Conservation (phyloP, 1,284 basidiomycete genomes). For the Cryptococcus sp. region DNA sequence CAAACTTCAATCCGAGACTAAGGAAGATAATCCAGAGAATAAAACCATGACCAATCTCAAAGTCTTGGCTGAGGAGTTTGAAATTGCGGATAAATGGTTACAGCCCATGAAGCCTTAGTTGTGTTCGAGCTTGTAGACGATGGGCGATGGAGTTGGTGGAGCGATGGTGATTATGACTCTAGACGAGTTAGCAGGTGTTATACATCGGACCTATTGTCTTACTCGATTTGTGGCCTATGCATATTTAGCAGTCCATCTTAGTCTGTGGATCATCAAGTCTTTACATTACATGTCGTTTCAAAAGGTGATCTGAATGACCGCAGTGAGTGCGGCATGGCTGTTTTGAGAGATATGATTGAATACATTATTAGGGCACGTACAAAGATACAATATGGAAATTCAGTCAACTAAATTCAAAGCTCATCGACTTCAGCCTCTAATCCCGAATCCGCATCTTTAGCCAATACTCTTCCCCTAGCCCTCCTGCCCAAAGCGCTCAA, state of each 20-base stretch:
- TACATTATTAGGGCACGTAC: not conserved
- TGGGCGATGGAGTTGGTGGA: no score
- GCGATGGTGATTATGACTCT: no score
- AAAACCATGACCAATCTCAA: constrained; percentile 23
- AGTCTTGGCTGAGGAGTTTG: constrained; percentile 74
- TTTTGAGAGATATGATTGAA: no score
- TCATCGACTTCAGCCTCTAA: constrained; percentile 42
- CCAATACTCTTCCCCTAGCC: constrained; percentile 30
- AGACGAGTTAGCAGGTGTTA: no score
- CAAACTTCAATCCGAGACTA: constrained; percentile 63
- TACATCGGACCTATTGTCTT: no score
- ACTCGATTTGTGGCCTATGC: no score
- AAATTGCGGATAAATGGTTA: constrained; percentile 88
- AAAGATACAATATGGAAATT: not conserved
- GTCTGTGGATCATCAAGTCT: no score
- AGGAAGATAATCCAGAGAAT: constrained; percentile 23
- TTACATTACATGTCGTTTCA: no score
- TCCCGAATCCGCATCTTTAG: constrained; percentile 41
- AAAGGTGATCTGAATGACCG: no score
- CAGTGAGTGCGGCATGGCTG: no score
- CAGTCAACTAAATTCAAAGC: constrained; percentile 14
- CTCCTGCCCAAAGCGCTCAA: constrained; percentile 34
- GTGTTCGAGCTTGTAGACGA: no score
- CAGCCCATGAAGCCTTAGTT: constrained; percentile 82
- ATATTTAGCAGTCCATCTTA: no score